These are phyloP conservation scores for Aspergillus bridgeri DNA, from an alignment of 495 filamentous ascomycete genomes.

Conservation along the genomic window DNA sequence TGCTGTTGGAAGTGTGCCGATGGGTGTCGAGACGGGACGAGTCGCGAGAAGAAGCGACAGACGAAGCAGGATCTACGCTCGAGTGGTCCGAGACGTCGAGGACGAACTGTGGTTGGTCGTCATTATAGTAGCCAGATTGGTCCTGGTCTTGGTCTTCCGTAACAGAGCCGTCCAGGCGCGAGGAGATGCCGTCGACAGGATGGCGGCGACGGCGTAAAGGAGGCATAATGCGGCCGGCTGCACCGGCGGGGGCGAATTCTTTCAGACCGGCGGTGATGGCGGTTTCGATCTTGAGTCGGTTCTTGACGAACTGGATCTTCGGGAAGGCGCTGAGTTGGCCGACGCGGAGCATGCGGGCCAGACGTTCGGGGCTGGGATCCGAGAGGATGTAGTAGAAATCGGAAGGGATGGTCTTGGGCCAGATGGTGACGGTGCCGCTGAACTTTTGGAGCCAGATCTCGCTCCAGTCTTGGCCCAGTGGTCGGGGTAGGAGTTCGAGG, in stretches of 20 bases:
- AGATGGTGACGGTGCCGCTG: conserved; percentile 91
- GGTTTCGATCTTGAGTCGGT: conserved; percentile 78
- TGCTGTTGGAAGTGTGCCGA: conserved; percentile 23
- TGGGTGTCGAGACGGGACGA: conserved; percentile 27
- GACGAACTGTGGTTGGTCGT: background rate
- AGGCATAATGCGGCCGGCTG: conserved; percentile 22
- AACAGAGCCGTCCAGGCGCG: conserved; percentile 17
- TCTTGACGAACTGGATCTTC: conserved; percentile 84
- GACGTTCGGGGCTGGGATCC: conserved; percentile 69
- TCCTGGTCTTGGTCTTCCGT: conserved; percentile 30
- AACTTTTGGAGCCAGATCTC: conserved; percentile 95
- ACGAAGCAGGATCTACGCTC: conserved; percentile 17
- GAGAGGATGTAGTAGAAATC: conserved; percentile 86
- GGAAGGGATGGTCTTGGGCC: conserved; percentile 69
- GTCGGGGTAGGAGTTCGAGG: conserved; percentile 84
- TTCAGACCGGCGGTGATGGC: conserved; percentile 72
- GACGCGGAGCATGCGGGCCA: conserved; percentile 82
- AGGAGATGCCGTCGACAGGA: conserved; percentile 17
- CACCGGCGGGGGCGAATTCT: conserved; percentile 40
- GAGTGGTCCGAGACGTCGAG: background rate
- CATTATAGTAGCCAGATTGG: conserved; percentile 2
- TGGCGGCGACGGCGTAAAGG: conserved; percentile 23
- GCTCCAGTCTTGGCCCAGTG: conserved; percentile 93
- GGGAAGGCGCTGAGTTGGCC: conserved; percentile 86
- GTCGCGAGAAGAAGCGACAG: conserved; percentile 24